These are phyloP conservation scores for Auriscalpium microsporum DNA, from an alignment of 768 basidiomycete species.

Conservation along the genomic window DNA sequence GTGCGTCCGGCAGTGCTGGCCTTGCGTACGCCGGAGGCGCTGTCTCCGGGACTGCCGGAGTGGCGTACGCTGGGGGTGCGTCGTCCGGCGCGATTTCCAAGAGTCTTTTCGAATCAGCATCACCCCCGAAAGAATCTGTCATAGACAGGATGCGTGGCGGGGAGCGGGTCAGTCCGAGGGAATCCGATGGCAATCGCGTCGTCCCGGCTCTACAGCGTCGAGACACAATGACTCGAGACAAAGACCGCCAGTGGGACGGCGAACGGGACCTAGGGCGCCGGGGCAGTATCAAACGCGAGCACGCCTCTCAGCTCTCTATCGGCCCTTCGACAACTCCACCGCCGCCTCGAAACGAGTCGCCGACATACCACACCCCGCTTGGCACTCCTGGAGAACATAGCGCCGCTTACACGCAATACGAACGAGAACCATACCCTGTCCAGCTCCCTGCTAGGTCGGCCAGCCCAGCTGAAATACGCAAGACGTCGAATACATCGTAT, in stretches of 20 bases:
- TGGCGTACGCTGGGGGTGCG: constrained; percentile 4
- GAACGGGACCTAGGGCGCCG: constrained; percentile 5
- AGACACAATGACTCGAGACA: constrained; percentile 8
- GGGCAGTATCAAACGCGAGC: constrained; percentile 11
- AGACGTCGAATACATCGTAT: constrained; percentile 1
- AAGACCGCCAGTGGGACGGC: constrained; percentile 8
- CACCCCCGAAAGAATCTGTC: constrained; percentile 10
- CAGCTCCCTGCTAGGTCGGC: constrained; percentile 7
- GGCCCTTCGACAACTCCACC: neutral
- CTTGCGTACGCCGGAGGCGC: constrained; percentile 12
- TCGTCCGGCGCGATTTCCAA: neutral
- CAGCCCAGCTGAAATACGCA: constrained; percentile 8
- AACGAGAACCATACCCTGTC: constrained; percentile 9
- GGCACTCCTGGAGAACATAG: constrained; percentile 6
- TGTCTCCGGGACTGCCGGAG: constrained; percentile 8
- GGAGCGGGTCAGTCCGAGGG: constrained; percentile 11
- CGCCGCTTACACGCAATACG: constrained; percentile 6
- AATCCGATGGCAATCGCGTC: neutral
- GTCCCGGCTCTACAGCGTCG: constrained; percentile 1
- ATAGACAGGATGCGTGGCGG: constrained; percentile 8
- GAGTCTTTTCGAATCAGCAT: constrained; percentile 7
- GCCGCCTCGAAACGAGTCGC: constrained; percentile 6
- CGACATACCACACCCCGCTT: constrained; percentile 11
- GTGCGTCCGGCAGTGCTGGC: constrained; percentile 8
- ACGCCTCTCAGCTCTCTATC: neutral